Base-by-base conservation (phyloP, 441 rosid genomes). In the Pelargonium cotyledonis region DNA sequence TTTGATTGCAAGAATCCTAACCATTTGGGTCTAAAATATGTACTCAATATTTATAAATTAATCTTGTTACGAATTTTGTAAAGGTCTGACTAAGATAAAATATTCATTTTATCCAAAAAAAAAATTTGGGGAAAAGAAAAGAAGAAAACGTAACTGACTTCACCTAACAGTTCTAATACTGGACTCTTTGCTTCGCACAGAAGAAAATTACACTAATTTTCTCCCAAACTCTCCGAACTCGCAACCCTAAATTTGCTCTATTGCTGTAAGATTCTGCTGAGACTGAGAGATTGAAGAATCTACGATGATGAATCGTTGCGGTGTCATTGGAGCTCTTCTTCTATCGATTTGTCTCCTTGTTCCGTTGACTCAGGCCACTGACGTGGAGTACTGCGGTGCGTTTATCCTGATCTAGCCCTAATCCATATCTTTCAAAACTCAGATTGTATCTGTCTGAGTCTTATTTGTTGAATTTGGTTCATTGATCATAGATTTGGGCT, bases 371-470 rank as follows among this genome's bases (percentile, higher is more conserved):
- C 4, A 46, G 58, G 91, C 92, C 67, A 76, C 77, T 70, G 86
- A 88, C 57, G 79, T 89, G 75, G 68, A 72, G 21, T 85, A 84
- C 80, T 86, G 90, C 80, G 82, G 85, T 85, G 43, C 2, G 73
- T 78, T 12, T 65, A 49, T 65, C n/a, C 14, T 58, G 23, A 26
- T 55, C 0, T 38, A 4, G 5, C 19, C 40, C 19, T 18, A 29
- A n/a, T 58, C 19, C 41, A 15, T 47, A 15, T 49, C 5, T 49
- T 3, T 29, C 35, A 4, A 29, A 29, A 29, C 35, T 29, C n/a
- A 49, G 14, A 15, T 11, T 49, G 11, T 6, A 35, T 35, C 40
- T 35, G 7, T 35, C 40, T 35, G 8, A 5, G 15, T 8, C 10
- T 61, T 23, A 6, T 31, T 10, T 62, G 15, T 62, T 62, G 2